Evolutionary conservation across 768 basidiomycete genomes (phyloP), one percentile per base, ranked within the genome.

Genomic region (Lactarius hatsudake): DNA sequence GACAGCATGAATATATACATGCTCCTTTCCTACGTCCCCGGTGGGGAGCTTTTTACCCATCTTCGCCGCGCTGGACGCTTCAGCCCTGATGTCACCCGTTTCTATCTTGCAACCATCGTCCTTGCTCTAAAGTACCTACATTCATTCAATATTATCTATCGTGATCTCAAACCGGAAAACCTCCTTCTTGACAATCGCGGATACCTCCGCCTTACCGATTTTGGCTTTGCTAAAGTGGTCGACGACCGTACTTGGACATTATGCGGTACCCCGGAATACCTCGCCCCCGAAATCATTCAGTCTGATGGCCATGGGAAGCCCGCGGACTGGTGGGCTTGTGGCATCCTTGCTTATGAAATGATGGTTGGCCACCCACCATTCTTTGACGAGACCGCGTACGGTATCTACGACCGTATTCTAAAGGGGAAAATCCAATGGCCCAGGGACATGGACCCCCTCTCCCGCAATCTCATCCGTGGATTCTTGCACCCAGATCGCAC

Each of bases 261-360:
- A 38, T 99, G 97, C 73, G 94, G 94, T 42, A 96, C 94, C 12
- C 94, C 94, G 23, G 94, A 96, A 78, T 98, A 99, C 75, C 87
- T 99, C 43, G 96, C 97, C 3, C 97, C 97, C 23, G 97, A 99
- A 78, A 97, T 99, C 65, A 97, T 99, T 65, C 90, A 96, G 74
- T 94, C 93, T 7, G 95, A 96, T 69, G 97, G 97, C 13, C 97
- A 99, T 77, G 95, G 95, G 13, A 96, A 97, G 76, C 95, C 96
- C 10, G 96, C 95, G 7, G 96, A 99, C 75, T 99, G 95, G 95
- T 99, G 97, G 97, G 96, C 97, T 10, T 90, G 95, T 73, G 97
- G 97, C 23, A 92, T 98, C 56, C 82, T 99, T 42, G 94, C 93
- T 76, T 99, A 96, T 76, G 97, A 99, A 77, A 98, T 98, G 95